phyloP scores from a whole-genome alignment of 768 basidiomycete species.

The Boletus vinaceobasis region DNA sequence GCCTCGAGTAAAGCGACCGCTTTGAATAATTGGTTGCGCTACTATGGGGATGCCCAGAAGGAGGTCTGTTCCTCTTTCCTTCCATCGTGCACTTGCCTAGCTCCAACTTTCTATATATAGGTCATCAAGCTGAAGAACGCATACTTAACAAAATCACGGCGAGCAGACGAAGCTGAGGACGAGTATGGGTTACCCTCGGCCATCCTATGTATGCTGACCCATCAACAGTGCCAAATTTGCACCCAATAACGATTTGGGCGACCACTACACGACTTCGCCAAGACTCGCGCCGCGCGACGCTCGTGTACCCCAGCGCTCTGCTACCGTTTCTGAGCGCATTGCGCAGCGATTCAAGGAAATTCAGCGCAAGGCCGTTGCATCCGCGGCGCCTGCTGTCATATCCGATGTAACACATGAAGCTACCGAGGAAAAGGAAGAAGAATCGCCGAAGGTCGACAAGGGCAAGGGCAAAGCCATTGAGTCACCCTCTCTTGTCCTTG shows the following conservation, averaged over 20 bases:
- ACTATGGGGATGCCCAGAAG: conserved; percentile 65
- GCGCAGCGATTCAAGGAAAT: conserved; percentile 78
- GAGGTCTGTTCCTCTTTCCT: conserved; percentile 44
- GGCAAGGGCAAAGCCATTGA: conserved; percentile 71
- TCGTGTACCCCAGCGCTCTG: conserved; percentile 58
- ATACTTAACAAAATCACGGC: conserved; percentile 74
- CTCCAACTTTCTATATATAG: conserved; percentile 27
- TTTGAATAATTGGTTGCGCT: conserved; percentile 62
- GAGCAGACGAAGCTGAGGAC: conserved; percentile 90
- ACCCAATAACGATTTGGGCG: conserved; percentile 57
- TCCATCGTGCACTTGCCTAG: neutral
- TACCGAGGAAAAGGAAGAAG: conserved; percentile 32
- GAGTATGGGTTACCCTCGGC: conserved; percentile 56
- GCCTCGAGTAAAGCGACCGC: conserved; percentile 53
- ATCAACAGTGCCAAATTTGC: conserved; percentile 78
- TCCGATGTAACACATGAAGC: conserved; percentile 22
- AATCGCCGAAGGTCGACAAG: conserved; percentile 66
- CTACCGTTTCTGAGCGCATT: conserved; percentile 86
- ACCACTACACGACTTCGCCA: conserved; percentile 83
- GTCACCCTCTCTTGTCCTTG: conserved; percentile 28
- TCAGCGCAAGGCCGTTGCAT: conserved; percentile 49
- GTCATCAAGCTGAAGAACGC: conserved; percentile 66
- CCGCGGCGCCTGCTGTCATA: conserved; percentile 28
- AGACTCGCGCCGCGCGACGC: conserved; percentile 54
- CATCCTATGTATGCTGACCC: conserved; percentile 2